These are phyloP conservation scores for Hyphodiscus hymeniophilus DNA, from an alignment of 495 filamentous ascomycete genomes.

Conservation along the genomic window DNA sequence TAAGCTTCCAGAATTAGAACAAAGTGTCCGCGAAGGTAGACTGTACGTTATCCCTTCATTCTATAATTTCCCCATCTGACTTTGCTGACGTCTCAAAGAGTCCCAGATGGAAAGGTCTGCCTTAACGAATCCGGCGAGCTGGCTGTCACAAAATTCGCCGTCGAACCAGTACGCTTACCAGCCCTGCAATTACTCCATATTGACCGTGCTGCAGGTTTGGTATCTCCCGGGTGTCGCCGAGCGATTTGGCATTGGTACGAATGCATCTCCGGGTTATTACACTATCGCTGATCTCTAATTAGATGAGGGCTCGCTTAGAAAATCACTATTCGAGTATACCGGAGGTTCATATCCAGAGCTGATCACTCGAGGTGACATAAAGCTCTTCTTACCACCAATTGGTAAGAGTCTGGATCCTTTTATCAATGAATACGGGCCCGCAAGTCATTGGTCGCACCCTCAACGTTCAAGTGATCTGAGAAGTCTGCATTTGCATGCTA, in stretches of 20 bases:
- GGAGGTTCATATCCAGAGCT: conserved; percentile 89
- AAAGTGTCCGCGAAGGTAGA: conserved; percentile 70
- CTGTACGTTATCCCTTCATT: conserved; percentile 35
- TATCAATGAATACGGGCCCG: conserved; percentile 9
- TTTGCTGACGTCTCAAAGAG: conserved; percentile 26
- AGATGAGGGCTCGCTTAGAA: conserved; percentile 82
- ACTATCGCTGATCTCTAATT: conserved; percentile 6
- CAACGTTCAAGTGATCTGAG: no score
- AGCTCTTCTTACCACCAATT: conserved; percentile 92
- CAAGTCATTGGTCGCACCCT: no score
- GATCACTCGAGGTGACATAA: conserved; percentile 89
- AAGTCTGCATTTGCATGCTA: no score
- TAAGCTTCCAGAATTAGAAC: conserved; percentile 76
- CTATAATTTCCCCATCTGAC: not conserved
- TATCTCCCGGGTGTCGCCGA: conserved; percentile 93
- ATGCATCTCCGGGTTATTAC: not conserved
- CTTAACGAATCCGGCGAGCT: conserved; percentile 77
- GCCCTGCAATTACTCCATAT: not conserved
- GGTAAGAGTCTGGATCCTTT: conserved; percentile 28
- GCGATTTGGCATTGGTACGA: conserved; percentile 77
- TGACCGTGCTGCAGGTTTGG: conserved; percentile 50
- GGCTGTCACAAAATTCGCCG: conserved; percentile 92
- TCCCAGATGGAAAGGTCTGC: conserved; percentile 87
- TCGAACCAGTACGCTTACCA: conserved; percentile 58
- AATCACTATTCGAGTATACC: conserved; percentile 88